Evolutionary conservation across 257 asterid species (phyloP), one percentile per base, ranked within the genome.

Genomic region (Nicotiana undulata): DNA sequence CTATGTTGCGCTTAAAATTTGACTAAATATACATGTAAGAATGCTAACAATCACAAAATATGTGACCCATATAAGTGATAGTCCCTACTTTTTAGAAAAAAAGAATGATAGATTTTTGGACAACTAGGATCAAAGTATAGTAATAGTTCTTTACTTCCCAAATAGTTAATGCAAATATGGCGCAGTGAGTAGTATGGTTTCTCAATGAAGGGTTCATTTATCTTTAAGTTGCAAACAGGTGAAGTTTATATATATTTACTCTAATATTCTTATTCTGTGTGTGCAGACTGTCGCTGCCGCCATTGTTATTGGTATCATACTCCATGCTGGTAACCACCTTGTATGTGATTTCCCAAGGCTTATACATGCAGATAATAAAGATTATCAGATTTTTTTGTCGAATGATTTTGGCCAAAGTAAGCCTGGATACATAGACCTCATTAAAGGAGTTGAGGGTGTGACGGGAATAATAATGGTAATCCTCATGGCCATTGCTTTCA

Each of bases 301-400:
- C 79, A 91, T 95, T 83, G 92, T 93, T 20, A 75, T 90, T 26
- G 99, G 98, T 34, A 61, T 95, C 80, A 91, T 95, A 83, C 97
- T 95, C 82, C 99, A 95, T 82, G 99, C 93, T 16, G 99, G 99
- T 28, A 93, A 93, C 88, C 99, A 95, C 63, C 97, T 95, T 60
- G 93, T 97, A 3, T 95, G 99, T 51, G 99, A 95, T 86, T 95
- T 95, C 80, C 99, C 99, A 22, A 89, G 94, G 91, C 94, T 95
- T 58, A 85, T 88, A 79, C 26, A 86, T 26, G 90, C 82, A 82
- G 37, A 97, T 2, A 81, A 84, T 22, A 29, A 59, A 34, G 52
- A 3, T 1, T 95, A 95, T 85, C 60, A 46, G 16, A 78, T 3
- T 22, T 89, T 87, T 66, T 46, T 95, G 77, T 52, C 4, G 7